Conservation (phyloP, 768 basidiomycete genomes). For the Lactarius deliciosus region DNA sequence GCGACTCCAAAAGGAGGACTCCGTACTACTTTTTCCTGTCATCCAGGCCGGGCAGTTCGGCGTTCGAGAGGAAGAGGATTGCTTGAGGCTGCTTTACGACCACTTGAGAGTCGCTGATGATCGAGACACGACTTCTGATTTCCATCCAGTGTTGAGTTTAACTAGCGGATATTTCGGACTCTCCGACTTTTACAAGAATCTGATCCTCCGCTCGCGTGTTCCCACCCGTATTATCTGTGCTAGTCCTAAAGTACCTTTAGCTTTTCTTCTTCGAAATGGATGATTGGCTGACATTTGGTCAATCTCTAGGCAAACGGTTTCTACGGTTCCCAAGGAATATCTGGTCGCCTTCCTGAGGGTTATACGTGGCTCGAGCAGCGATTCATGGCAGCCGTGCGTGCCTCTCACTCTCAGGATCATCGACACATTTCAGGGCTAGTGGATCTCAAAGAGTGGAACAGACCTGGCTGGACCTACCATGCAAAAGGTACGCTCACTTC, state of each 20-base stretch:
- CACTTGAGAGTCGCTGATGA: constrained; percentile 16
- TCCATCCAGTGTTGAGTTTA: constrained; percentile 61
- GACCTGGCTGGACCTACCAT: constrained; percentile 94
- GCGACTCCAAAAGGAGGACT: constrained; percentile 29
- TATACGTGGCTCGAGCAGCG: constrained; percentile 86
- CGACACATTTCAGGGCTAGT: constrained; percentile 47
- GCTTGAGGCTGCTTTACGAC: constrained; percentile 58
- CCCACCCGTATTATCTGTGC: constrained; percentile 79
- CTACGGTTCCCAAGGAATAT: constrained; percentile 83
- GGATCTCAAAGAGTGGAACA: constrained; percentile 83
- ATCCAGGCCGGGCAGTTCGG: constrained; percentile 89
- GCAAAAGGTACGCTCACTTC: constrained; percentile 72
- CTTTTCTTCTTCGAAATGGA: constrained; percentile 11
- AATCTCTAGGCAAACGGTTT: constrained; percentile 87
- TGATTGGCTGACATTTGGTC: constrained; percentile 10
- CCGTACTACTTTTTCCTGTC: constrained; percentile 69
- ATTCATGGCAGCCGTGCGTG: constrained; percentile 67
- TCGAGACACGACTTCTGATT: constrained; percentile 4
- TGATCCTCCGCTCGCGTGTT: constrained; percentile 57
- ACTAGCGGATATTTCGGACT: constrained; percentile 97
- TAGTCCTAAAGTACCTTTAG: constrained; percentile 67
- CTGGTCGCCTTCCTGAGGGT: constrained; percentile 91
- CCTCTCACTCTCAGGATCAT: constrained; percentile 38
- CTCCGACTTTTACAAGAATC: constrained; percentile 73
- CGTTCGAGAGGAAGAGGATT: constrained; percentile 80